Percentiles rank a stretch among this genome's conserved stretches.
These are phyloP conservation scores for Gremmenia infestans DNA, from an alignment of 2,329 filamentous ascomycete species.

Conservation along the genomic window DNA sequence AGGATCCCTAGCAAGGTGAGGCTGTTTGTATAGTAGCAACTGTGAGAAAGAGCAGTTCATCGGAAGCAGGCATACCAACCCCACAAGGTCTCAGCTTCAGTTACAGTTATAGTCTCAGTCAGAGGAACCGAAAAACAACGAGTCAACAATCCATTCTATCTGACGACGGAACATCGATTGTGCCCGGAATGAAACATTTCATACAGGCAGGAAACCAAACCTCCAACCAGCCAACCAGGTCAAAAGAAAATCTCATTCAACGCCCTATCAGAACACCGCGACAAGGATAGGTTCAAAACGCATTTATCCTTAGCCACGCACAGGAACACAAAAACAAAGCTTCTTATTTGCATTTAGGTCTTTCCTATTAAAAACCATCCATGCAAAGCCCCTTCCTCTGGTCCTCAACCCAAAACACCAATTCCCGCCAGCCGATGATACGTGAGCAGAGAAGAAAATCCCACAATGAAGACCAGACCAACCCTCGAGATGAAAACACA, in stretches of 20 bases:
- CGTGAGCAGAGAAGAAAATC: constrained; percentile 14
- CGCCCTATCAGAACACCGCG: constrained; percentile 22
- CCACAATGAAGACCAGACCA: constrained; percentile 10
- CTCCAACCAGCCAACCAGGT: constrained; percentile 4
- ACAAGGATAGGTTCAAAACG: constrained; percentile 2
- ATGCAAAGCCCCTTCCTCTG: background rate
- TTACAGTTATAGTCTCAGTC: background rate
- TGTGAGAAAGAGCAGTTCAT: background rate
- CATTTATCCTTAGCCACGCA: background rate
- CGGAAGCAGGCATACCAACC: background rate
- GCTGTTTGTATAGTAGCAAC: too few species aligned
- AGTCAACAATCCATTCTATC: background rate
- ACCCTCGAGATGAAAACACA: constrained; percentile 1
- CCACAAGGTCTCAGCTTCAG: background rate
- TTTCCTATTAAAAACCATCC: constrained; percentile 6
- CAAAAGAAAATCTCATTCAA: constrained; percentile 4
- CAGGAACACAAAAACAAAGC: constrained; percentile 4
- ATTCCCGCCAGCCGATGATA: constrained; percentile 11
- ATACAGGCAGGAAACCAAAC: background rate
- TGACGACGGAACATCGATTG: background rate
- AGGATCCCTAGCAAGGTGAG: background rate
- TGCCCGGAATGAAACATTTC: background rate
- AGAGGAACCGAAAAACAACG: background rate
- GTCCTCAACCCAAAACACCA: constrained; percentile 17
- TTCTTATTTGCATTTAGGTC: background rate